Base-by-base conservation (phyloP, 106 monocot species). In the Dactylorhiza incarnata region DNA sequence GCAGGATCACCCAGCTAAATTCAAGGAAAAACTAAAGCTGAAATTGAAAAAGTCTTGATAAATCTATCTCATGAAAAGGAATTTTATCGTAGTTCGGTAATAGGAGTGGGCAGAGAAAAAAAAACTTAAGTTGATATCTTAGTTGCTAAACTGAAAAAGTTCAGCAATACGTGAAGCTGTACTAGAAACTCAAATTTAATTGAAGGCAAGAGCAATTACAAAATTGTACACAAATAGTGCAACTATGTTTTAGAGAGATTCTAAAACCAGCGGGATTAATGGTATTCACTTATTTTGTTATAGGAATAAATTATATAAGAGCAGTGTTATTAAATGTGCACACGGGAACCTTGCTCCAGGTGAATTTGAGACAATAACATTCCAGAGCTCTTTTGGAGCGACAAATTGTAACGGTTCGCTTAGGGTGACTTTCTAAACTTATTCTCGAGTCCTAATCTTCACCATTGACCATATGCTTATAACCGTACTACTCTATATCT, bases 1-100 rank as follows among this genome's bases (percentile, higher is more conserved):
- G 74, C 51, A 73, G 62, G 73, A 59, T 25, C 29, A 73, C 62
- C 61, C 61, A 15, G 20, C 61, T 16, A 73, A 72, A 72, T 79
- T 48, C 73, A 62, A 53, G 46, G 14, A 24, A 47, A 73, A 61
- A 79, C 9, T 6, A 59, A 22, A 59, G 8, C 13, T 15, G 4
- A 15, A 13, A 54, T 13, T 15, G 13, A 17, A 54, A 54, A 54
- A 54, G 17, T 13, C 14, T 54, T 15, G 14, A 13, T 54, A 54
- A 3, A 54, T 54, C 54, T 14, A 54, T 54, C 14, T 17, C 54
- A 12, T 54, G 14, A 54, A 54, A 54, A 10, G 17, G 14, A 16
- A 54, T 17, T 54, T 54, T 17, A 54, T 12, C 3, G 3, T 14
- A 37, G 37, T 37, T 37, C 3, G 37, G 37, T 37, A 37, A 37